Conservation (phyloP, 257 asterid species). For the Verbascum thapsus region DNA sequence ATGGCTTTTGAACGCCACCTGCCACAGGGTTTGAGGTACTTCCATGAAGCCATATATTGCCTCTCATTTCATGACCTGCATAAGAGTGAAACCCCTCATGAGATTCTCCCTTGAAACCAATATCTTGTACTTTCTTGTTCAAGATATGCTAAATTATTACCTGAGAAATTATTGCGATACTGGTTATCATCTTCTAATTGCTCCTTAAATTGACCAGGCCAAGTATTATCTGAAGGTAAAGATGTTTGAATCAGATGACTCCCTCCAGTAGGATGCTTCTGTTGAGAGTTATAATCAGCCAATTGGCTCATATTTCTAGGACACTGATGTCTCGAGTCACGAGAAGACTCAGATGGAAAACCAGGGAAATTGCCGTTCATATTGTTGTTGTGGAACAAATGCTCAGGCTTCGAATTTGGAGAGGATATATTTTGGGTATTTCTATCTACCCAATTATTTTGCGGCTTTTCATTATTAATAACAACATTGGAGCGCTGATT, state of each 20-base stretch:
- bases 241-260: conserved; percentile 44
- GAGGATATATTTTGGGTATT: conserved; percentile 49
- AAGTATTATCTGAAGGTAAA: conserved; percentile 35
- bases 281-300: conserved; percentile 39
- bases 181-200: conserved; percentile 20
- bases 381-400: conserved; percentile 34
- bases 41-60: conserved; percentile 45
- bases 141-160: conserved; percentile 26
- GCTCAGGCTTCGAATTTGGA: conserved; percentile 54
- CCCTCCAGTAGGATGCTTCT: conserved; percentile 34
- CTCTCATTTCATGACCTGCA: conserved; percentile 52
- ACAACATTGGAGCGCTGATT: conserved; percentile 46
- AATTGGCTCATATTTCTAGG: conserved; percentile 35
- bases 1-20: conserved; percentile 38
- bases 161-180: conserved; percentile 24
- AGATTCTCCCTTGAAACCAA: conserved; percentile 22
- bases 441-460: conserved; percentile 58
- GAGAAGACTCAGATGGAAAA: conserved; percentile 49
- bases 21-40: conserved; percentile 36
- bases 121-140: neutral
- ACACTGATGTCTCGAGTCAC: too few species aligned
- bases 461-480: conserved; percentile 44
- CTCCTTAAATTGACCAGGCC: conserved; percentile 39
- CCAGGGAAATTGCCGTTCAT: conserved; percentile 41
- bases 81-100: conserved; percentile 23